Conservation (phyloP, 192 early-diverging fungal genomes). For the Kappamyces sp. region DNA sequence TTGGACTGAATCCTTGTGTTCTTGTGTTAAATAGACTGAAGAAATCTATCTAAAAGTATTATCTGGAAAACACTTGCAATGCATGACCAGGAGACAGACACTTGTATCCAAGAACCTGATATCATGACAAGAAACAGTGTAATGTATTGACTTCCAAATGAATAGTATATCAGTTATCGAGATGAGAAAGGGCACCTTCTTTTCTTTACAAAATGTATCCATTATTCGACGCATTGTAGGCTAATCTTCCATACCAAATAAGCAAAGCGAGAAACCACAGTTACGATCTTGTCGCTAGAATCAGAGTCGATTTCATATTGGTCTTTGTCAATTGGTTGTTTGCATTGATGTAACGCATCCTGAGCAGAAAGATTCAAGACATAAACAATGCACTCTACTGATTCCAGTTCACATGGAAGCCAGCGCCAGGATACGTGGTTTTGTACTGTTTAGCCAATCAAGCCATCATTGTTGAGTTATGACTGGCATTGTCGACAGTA, state of each 20-base stretch:
- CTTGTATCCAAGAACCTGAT: neutral
- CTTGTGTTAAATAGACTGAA: too few relatives aligned
- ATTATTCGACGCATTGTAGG: neutral
- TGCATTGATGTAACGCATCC: slow-evolving; percentile 5
- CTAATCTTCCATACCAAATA: slow-evolving; percentile 3
- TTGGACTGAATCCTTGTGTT: too few relatives aligned
- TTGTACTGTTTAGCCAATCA: neutral
- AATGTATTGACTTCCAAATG: slow-evolving; percentile 10
- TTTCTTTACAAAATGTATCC: neutral
- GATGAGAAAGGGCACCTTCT: slow-evolving; percentile 2
- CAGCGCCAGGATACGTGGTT: neutral
- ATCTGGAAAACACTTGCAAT: slow-evolving; percentile 3
- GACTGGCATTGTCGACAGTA: slow-evolving; percentile 8
- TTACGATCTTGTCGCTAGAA: slow-evolving; percentile 1
- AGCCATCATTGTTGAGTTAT: slow-evolving; percentile 11
- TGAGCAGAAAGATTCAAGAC: slow-evolving; percentile 10
- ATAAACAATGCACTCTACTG: slow-evolving; percentile 12
- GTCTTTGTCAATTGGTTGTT: neutral
- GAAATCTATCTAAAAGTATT: too few relatives aligned
- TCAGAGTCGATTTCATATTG: neutral
- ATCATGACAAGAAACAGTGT: neutral
- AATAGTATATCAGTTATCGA: slow-evolving; percentile 1
- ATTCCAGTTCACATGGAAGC: slow-evolving; percentile 8
- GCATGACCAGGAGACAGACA: neutral
- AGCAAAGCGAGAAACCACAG: slow-evolving; percentile 1